Percentiles rank a stretch among this genome's conserved stretches.
These are phyloP conservation scores for Mycena galericulata DNA, from an alignment of 768 basidiomycete genomes.

Conservation along the genomic window DNA sequence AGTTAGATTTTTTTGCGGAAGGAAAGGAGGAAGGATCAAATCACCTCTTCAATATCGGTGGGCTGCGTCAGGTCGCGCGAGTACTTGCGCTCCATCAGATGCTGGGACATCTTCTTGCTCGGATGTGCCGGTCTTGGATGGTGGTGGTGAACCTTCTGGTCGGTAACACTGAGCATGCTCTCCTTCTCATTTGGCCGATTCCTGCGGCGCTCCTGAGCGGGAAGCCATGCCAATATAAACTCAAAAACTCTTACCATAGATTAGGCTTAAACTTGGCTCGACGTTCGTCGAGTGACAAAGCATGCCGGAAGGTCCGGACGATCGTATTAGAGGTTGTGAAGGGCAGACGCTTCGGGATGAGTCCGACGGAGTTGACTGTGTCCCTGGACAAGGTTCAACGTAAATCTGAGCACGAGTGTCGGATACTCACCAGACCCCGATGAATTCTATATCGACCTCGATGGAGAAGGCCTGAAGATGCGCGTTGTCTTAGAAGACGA, in stretches of 20 bases:
- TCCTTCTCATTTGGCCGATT: constrained; percentile 46
- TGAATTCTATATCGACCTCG: constrained; percentile 58
- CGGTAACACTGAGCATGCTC: constrained; percentile 41
- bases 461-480: constrained; percentile 52
- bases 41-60: constrained; percentile 57
- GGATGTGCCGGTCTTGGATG: background rate
- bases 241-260: constrained; percentile 61
- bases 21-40: background rate
- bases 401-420: constrained; percentile 36
- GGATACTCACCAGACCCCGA: constrained; percentile 60
- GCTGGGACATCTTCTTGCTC: constrained; percentile 22
- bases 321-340: constrained; percentile 59
- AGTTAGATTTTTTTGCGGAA: too few relatives aligned
- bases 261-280: constrained; percentile 63
- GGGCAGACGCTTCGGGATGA: constrained; percentile 56
- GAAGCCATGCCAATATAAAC: constrained; percentile 60
- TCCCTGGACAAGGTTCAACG: constrained; percentile 51
- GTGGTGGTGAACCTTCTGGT: constrained; percentile 6
- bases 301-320: constrained; percentile 64
- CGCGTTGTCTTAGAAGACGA: background rate
- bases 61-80: constrained; percentile 29
- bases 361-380: constrained; percentile 67
- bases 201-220: constrained; percentile 56
- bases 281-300: constrained; percentile 65
- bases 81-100: constrained; percentile 43